Conservation (phyloP, 371 early-diverging fungal genomes). For the Rhizopus delemar region DNA sequence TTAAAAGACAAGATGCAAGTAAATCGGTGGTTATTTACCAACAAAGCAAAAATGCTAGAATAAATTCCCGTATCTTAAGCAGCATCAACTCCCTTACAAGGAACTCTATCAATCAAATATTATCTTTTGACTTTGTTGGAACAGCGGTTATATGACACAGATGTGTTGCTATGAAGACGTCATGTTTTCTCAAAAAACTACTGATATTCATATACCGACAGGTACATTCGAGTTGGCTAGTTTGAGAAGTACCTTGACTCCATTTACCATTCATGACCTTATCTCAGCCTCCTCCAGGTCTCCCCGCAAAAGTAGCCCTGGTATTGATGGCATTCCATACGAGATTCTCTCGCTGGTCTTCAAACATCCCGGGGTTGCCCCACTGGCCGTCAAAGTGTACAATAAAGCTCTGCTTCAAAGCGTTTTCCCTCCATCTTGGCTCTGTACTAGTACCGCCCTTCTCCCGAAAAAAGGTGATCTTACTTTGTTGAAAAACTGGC, state of each 20-base stretch:
- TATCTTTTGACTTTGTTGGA: constrained; percentile 18
- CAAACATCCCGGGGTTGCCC: too few species aligned
- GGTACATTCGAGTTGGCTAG: constrained; percentile 11
- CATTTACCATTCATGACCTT: too few species aligned
- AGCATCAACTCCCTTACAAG: constrained; percentile 13
- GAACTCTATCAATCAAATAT: constrained; percentile 13
- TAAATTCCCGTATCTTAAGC: constrained; percentile 18
- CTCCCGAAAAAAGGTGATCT: too few species aligned
- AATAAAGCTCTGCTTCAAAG: too few species aligned
- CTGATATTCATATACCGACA: constrained; percentile 11
- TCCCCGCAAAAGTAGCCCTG: too few species aligned
- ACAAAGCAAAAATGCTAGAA: constrained; percentile 21
- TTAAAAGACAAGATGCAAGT: constrained; percentile 21
- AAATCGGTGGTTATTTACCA: constrained; percentile 11
- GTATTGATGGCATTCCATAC: too few species aligned
- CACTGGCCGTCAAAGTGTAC: too few species aligned
- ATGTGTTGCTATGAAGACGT: constrained; percentile 15
- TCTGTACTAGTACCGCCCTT: too few species aligned
- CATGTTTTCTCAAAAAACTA: constrained; percentile 14
- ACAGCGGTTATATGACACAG: constrained; percentile 16
- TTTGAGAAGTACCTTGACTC: constrained; percentile 14
- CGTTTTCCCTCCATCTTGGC: too few species aligned
- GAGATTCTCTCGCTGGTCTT: too few species aligned
- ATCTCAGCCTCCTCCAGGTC: too few species aligned
- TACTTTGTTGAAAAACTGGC: too few species aligned